Evolutionary conservation across 1,139 yeast species (phyloP).

Genomic region (Zhuliangozyma parablackwelliae): DNA sequence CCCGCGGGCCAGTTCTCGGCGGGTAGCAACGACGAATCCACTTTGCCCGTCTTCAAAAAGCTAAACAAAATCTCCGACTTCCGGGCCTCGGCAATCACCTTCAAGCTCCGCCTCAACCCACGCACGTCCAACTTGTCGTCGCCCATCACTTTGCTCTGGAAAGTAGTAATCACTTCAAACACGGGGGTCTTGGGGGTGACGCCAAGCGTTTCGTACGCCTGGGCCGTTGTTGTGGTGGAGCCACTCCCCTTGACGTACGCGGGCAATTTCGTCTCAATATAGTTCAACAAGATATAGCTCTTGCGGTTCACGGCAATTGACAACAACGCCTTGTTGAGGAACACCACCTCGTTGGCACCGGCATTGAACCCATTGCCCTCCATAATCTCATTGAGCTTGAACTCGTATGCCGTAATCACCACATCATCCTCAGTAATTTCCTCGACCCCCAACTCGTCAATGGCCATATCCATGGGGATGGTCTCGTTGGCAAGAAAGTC

Average conservation of each 20-base stretch:
- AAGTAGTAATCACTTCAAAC: slow-evolving; percentile 51
- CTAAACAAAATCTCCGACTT: slow-evolving; percentile 51
- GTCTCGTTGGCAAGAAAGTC: slow-evolving; percentile 53
- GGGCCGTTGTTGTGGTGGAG: slow-evolving; percentile 4
- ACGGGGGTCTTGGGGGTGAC: slow-evolving; percentile 47
- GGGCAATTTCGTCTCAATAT: slow-evolving; percentile 43
- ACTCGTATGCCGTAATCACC: slow-evolving; percentile 64
- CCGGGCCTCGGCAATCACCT: slow-evolving; percentile 42
- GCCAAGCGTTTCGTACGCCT: slow-evolving; percentile 41
- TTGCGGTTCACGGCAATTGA: slow-evolving; percentile 39
- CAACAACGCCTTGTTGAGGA: slow-evolving; percentile 32
- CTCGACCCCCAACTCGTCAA: slow-evolving; percentile 56
- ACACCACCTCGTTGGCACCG: slow-evolving; percentile 37
- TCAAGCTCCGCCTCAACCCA: slow-evolving; percentile 47
- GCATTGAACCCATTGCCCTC: slow-evolving; percentile 51
- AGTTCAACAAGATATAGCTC: slow-evolving; percentile 41
- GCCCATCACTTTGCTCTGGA: slow-evolving; percentile 35
- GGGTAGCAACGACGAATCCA: slow-evolving; percentile 59
- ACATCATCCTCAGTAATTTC: slow-evolving; percentile 73
- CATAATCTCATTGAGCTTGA: slow-evolving; percentile 60
- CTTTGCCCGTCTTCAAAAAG: slow-evolving; percentile 52
- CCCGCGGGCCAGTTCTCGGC: slow-evolving; percentile 83
- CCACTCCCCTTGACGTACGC: slow-evolving; percentile 16
- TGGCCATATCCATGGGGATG: slow-evolving; percentile 52
- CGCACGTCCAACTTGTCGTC: slow-evolving; percentile 30